Base-by-base conservation (phyloP, 169 alveolate species). In the Plasmodium coatneyi region DNA sequence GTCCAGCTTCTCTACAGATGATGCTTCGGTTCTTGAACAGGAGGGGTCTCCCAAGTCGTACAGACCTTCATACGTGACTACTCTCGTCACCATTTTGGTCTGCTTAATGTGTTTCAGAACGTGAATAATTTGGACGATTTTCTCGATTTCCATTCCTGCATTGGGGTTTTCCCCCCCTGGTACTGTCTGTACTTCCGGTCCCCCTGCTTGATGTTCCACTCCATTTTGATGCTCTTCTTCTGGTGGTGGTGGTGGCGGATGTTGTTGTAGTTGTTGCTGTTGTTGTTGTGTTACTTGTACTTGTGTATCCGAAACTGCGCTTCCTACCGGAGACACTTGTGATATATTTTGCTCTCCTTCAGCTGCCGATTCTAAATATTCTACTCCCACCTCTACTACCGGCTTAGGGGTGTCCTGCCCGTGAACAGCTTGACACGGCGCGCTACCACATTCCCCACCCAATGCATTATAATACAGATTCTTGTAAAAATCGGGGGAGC, bases 401-500 rank as follows among this genome's bases (percentile, higher is more conserved):
- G n/a, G 30, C 83, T 9, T 14, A 32, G 28, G 16, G 5, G 56
- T 16, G 49, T 79, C 84, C 19, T 41, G 72, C 71, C 39, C 84
- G 12, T 16, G 28, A 25, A 60, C 74, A 9, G 74, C 14, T 1
- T 60, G 2, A 60, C 74, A 19, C 32, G 41, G 25, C 25, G 22
- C 70, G 14, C 2, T 79, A 0, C 71, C 70, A 16, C 10, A 6
- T 22, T 0, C 30, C 2, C 25, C 70, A 46, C 32, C 41, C 71
- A n/a, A 10, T 4, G 74, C 60, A 3, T 43, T 81, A 10, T 49
- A 81, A 41, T 81, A 81, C 22, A 81, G 7, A 28, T 81, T 81
- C n/a, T 36, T 39, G 41, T 54, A 81, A 81, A 81, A 81, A 81
- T 81, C 89, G 10, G 89, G 89, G 19, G 89, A 81, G 22, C n/a